A percentile compares a stretch with the other conserved stretches of the same genome.
These are phyloP conservation scores for Melastoma candidum DNA, from an alignment of 441 rosid species.

Conservation along the genomic window DNA sequence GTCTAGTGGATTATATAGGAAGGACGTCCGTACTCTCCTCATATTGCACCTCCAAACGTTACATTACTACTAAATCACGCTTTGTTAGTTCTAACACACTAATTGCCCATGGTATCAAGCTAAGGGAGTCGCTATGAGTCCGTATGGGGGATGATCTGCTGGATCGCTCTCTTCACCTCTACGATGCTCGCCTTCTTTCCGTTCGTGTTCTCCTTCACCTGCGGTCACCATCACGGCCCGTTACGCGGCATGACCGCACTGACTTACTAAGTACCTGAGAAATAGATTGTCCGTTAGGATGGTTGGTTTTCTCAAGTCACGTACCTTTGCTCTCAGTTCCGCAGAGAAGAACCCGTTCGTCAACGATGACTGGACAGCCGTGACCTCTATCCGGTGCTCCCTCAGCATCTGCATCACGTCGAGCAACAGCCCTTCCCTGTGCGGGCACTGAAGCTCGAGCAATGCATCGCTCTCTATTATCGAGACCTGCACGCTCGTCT, in stretches of 20 bases:
- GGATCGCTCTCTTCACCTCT: conserved; percentile 59
- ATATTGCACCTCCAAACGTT: no score
- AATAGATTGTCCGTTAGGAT: no score
- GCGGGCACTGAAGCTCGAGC: conserved; percentile 63
- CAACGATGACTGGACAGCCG: conserved; percentile 46
- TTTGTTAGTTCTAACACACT: no score
- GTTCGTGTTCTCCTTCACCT: conserved; percentile 49
- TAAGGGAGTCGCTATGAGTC: background rate
- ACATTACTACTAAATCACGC: no score
- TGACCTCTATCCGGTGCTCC: conserved; percentile 58
- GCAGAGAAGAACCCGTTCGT: conserved; percentile 40
- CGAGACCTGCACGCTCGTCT: conserved; percentile 60
- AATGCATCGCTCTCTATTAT: conserved; percentile 77
- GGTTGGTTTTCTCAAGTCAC: background rate
- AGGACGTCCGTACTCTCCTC: no score
- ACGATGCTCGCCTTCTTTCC: conserved; percentile 34
- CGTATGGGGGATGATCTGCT: conserved; percentile 43
- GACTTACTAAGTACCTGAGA: no score
- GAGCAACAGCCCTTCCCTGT: conserved; percentile 64
- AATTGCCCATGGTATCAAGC: no score
- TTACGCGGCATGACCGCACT: no score
- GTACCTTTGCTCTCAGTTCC: conserved; percentile 86
- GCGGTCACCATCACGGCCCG: background rate
- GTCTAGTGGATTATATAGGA: no score
- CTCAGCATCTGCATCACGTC: conserved; percentile 65